phyloP scores from a whole-genome alignment of 805 yeast species.

The Scheffersomyces spartinae region DNA sequence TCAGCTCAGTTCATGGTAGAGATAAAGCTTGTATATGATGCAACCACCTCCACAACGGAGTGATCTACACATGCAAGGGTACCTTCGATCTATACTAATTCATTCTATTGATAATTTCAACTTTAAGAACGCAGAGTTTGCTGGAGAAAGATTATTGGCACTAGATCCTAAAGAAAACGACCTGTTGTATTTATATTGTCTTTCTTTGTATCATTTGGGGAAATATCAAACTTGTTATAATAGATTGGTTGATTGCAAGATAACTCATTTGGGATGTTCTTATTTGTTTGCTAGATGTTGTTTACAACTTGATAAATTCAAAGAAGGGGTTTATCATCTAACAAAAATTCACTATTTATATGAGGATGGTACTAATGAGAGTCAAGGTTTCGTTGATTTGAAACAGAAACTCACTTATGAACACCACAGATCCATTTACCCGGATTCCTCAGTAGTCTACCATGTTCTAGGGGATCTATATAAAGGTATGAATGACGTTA shows the following conservation, averaged over 20 bases:
- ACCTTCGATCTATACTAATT: slow-evolving; percentile 48
- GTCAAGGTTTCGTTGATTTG: neutral
- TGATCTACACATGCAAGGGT: slow-evolving; percentile 17
- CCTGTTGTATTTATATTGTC: slow-evolving; percentile 57
- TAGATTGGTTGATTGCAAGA: slow-evolving; percentile 12
- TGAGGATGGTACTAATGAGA: slow-evolving; percentile 9
- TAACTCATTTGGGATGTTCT: slow-evolving; percentile 62
- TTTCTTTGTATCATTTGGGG: slow-evolving; percentile 47
- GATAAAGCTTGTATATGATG: slow-evolving; percentile 4
- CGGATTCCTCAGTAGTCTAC: slow-evolving; percentile 63
- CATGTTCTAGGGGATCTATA: slow-evolving; percentile 63
- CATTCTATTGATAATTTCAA: slow-evolving; percentile 65
- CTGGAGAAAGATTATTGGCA: slow-evolving; percentile 72
- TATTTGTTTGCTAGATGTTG: slow-evolving; percentile 66
- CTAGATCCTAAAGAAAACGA: slow-evolving; percentile 43
- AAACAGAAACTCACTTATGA: slow-evolving; percentile 26
- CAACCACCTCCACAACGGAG: slow-evolving; percentile 7
- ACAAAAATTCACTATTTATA: slow-evolving; percentile 18
- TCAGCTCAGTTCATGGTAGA: neutral
- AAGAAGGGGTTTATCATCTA: slow-evolving; percentile 49
- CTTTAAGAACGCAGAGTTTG: slow-evolving; percentile 68
- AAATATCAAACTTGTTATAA: slow-evolving; percentile 55
- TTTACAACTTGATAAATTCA: slow-evolving; percentile 37
- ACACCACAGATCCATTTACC: slow-evolving; percentile 26
- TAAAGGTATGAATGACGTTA: slow-evolving; percentile 42